A percentile compares a stretch with the other conserved stretches of the same genome.
Conservation (phyloP, 371 early-diverging fungal genomes). For the Dinochytrium kinnereticum region DNA sequence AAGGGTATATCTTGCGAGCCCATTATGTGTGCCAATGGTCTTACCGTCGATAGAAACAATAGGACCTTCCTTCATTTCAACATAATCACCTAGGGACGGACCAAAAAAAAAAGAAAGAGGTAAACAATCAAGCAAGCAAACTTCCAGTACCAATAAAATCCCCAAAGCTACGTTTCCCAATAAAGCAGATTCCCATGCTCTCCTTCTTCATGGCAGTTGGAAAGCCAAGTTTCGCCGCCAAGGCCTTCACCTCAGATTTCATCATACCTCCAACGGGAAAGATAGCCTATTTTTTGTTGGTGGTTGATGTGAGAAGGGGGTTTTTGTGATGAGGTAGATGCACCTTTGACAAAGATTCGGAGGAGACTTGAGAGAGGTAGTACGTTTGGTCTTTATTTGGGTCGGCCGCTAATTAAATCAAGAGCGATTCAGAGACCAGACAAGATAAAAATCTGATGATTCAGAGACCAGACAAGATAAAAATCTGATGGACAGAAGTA, state of each 20-base stretch:
- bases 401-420: slow-evolving; percentile 61
- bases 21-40: slow-evolving; percentile 66
- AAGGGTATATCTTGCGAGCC: slow-evolving; percentile 73
- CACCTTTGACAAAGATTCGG: slow-evolving; percentile 19
- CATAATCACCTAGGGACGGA: slow-evolving; percentile 34
- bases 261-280: slow-evolving; percentile 84
- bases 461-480: background rate
- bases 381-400: slow-evolving; percentile 90
- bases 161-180: slow-evolving; percentile 82
- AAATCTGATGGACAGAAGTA: too few relatives aligned
- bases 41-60: slow-evolving; percentile 66
- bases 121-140: slow-evolving; percentile 34
- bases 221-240: slow-evolving; percentile 68
- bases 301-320: background rate
- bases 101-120: too few relatives aligned
- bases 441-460: too few relatives aligned
- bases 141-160: slow-evolving; percentile 78
- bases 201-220: slow-evolving; percentile 76
- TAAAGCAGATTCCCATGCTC: slow-evolving; percentile 96
- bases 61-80: slow-evolving; percentile 61
- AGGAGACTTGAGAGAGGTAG: slow-evolving; percentile 75
- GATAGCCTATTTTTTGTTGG: slow-evolving; percentile 56
- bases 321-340: slow-evolving; percentile 19
- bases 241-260: slow-evolving; percentile 73
- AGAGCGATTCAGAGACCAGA: background rate